Base-by-base conservation (phyloP, 2,329 filamentous ascomycete genomes). In the Ceratocystis eucalypticola region DNA sequence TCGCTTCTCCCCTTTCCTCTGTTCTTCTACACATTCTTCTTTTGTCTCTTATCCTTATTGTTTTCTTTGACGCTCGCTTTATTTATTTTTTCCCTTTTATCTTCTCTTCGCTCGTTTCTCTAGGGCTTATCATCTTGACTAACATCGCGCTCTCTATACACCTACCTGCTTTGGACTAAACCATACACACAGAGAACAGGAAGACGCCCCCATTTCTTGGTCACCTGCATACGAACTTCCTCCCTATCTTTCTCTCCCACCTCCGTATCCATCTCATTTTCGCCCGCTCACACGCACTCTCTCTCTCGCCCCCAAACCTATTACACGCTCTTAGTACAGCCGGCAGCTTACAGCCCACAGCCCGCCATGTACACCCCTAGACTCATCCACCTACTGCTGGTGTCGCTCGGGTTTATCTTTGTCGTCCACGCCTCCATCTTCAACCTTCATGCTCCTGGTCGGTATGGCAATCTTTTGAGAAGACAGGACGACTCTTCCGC, bases 311-410 rank as follows among this genome's bases (percentile, higher is more conserved):
- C 41, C 8, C 22, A 64, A n/a, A 65, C 61, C 7, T 15, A 53
- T n/a, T 20, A 53, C n/a, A 20, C 48, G 61, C 12, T 41, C 37
- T 41, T 12, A 1, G 37, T 41, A 15, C 37, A 41, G 37, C 37
- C 37, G 37, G 10, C 37, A 15, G 10, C 10, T 41, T 41, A 15
- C 10, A 41, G 37, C 37, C 37, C 37, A 41, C 37, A 41, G 12
- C 37, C n/a, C 72, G 75, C 64, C 66, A 84, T 84, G 82, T 79
- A 79, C 71, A 73, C 77, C 33, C 74, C 74, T 65, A 77, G 76
- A 67, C 70, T 80, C 62, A 68, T 82, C 44, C 75, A 78, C 71
- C 72, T 83, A 68, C 73, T 84, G 66, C 71, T 82, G 69, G 73
- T 81, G 70, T 79, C 78, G 55, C 74, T 83, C 64, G 79, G 79